Percentiles rank a stretch among this genome's conserved stretches.
Conservation (phyloP, 306 rosid species). For the Acacia acuminata region DNA sequence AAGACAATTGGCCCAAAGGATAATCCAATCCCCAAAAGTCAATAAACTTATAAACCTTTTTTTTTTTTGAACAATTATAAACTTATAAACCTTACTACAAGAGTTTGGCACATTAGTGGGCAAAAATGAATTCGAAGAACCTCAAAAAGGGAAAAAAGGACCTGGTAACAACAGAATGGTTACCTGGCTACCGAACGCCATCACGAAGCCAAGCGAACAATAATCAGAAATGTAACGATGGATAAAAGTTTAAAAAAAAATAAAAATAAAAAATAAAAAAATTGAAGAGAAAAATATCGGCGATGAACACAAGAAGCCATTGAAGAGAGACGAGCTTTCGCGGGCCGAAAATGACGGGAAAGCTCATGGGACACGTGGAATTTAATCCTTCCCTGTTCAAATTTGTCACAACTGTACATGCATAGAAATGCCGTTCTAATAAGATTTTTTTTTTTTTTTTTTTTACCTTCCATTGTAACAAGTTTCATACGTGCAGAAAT, state of each 20-base stretch:
- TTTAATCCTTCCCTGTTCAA: neutral
- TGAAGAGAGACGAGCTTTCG: conserved; percentile 3
- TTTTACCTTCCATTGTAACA: too few species aligned
- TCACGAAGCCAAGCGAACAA: conserved; percentile 12
- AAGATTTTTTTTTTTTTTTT: too few species aligned
- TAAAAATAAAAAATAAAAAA: neutral
- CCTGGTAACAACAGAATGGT: neutral
- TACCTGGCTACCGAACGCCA: conserved; percentile 14
- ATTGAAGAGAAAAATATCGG: neutral
- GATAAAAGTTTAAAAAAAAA: too few species aligned
- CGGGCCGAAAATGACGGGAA: neutral
- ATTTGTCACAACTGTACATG: neutral
- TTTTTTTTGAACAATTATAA: too few species aligned
- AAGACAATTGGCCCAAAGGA: too few species aligned
- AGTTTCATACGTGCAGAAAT: too few species aligned
- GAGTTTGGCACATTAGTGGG: too few species aligned
- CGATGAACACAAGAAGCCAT: neutral
- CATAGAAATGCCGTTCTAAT: neutral
- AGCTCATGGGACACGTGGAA: neutral
- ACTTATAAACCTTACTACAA: too few species aligned
- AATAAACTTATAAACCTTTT: too few species aligned
- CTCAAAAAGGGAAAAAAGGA: neutral
- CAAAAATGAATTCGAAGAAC: neutral
- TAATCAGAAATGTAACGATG: conserved; percentile 1
- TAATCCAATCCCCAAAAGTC: too few species aligned